A percentile compares a stretch with the other conserved stretches of the same genome.
Evolutionary conservation across 345 rosid species (phyloP).

Genomic region (Eucalyptus cloeziana): DNA sequence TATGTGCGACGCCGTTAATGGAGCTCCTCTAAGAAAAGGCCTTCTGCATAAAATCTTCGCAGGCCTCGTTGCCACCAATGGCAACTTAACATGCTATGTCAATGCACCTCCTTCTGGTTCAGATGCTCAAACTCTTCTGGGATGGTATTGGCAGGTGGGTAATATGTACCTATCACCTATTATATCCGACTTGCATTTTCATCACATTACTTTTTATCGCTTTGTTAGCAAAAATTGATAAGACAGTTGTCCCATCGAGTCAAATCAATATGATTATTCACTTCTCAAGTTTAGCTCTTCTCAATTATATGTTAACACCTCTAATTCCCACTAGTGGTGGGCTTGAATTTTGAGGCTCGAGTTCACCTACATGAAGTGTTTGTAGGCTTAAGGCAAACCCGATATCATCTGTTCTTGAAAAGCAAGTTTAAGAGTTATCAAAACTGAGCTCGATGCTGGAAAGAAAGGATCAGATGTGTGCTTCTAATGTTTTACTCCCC

Average conservation of each 20-base stretch:
- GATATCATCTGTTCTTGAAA: not conserved
- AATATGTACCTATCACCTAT: not conserved
- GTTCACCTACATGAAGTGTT: not conserved
- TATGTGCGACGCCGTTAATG: slow-evolving; percentile 24
- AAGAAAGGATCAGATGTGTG: not conserved
- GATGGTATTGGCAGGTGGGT: slow-evolving; percentile 42
- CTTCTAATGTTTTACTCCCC: not conserved
- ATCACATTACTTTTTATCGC: not conserved
- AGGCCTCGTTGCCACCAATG: slow-evolving; percentile 26
- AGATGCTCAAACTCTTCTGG: not conserved
- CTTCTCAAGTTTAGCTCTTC: not conserved
- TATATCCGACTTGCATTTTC: not conserved
- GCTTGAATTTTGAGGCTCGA: not conserved
- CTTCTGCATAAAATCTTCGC: slow-evolving; percentile 16
- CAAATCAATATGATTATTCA: not conserved
- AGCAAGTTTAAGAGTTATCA: not conserved
- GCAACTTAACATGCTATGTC: slow-evolving; percentile 23
- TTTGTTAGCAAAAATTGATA: not conserved
- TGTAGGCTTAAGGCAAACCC: not conserved
- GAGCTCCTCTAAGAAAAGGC: slow-evolving; percentile 6
- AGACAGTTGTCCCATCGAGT: not conserved
- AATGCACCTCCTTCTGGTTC: not conserved
- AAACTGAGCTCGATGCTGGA: not conserved
- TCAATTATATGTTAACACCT: not conserved
- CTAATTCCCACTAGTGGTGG: not conserved